phyloP scores from a whole-genome alignment of 306 rosid species.

The Trifolium pratense region DNA sequence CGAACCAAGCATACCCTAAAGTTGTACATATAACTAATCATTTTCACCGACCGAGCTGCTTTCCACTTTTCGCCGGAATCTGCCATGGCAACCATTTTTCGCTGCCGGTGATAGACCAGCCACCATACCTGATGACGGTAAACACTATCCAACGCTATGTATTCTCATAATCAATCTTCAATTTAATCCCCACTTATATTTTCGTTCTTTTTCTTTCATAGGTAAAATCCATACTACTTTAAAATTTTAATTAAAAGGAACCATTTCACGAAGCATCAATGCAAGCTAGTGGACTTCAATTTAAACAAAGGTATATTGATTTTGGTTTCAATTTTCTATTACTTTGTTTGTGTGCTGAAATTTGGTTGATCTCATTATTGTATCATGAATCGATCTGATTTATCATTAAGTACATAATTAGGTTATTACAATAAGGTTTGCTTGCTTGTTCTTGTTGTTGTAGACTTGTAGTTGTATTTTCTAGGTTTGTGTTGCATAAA shows the following conservation, averaged over 20 bases:
- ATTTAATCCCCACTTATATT: not conserved
- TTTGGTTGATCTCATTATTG: not conserved
- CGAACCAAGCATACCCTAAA: too few relatives aligned
- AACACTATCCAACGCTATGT: not conserved
- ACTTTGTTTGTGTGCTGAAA: not conserved
- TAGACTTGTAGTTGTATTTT: not conserved
- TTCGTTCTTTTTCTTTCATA: not conserved
- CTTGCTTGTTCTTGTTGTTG: too few relatives aligned
- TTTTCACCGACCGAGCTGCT: too few relatives aligned
- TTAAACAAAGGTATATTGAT: too few relatives aligned
- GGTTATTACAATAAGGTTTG: not conserved
- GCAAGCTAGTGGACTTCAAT: too few relatives aligned
- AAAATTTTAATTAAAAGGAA: not conserved
- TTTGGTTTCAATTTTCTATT: not conserved
- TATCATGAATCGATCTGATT: too few relatives aligned
- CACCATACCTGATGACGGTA: not conserved
- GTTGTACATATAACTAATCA: too few relatives aligned
- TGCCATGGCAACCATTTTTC: too few relatives aligned
- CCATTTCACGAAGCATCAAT: too few relatives aligned
- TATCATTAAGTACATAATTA: not conserved
- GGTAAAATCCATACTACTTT: not conserved
- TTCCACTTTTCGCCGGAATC: too few relatives aligned
- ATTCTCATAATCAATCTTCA: not conserved
- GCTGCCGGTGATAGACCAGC: not conserved
- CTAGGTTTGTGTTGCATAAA: not conserved